Base-by-base conservation (phyloP, 768 basidiomycete species). In the Polyporus arcularius region DNA sequence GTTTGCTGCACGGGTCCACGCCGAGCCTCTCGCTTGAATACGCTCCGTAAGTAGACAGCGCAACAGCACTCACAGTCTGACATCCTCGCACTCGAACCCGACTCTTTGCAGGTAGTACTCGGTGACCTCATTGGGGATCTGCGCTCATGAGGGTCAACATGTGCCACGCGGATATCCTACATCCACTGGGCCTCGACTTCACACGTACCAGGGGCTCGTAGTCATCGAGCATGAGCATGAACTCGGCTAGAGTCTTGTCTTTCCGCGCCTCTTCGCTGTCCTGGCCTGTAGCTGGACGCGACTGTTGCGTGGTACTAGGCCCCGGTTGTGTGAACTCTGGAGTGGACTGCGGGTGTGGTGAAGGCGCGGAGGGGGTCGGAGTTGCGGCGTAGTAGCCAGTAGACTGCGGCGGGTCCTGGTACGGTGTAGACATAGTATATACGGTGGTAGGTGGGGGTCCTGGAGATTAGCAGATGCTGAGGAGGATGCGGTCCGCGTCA, bases 81-180 rank as follows among this genome's bases (percentile, higher is more conserved):
- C 85, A 70, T 98, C 96, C 63, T 95, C 89, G 69, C 92, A 96
- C 67, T 98, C 95, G 73, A 98, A 98, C 1, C 96, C 97, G 18
- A 96, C 92, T 57, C 89, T 84, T 73, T 98, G 95, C 11, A 99
- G 85, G 76, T 97, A 98, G 74, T 96, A 97, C 69, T 97, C 94
- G 4, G 96, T 97, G 26, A 99, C 94, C 74, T 98, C 96, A 72
- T 94, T 96, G 0, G 96, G 96, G 63, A 98, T 93, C 96, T 98
- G 71, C 31, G 49, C 32, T 16, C 43, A 16, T 15, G 52, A 12
- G 26, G 14, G 55, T 56, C 32, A 61, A 45, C 28, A 60, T 51
- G 31, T 32, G 28, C 12, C 26, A 4, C 21, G 16, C 16, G 21
- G 7, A 7, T n/a, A 12, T 18, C 26, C 21, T n/a, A 32, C 30